A percentile compares a stretch with the other conserved stretches of the same genome.
phyloP scores from a whole-genome alignment of 31 red algal species.

The Endocladia muricata region DNA sequence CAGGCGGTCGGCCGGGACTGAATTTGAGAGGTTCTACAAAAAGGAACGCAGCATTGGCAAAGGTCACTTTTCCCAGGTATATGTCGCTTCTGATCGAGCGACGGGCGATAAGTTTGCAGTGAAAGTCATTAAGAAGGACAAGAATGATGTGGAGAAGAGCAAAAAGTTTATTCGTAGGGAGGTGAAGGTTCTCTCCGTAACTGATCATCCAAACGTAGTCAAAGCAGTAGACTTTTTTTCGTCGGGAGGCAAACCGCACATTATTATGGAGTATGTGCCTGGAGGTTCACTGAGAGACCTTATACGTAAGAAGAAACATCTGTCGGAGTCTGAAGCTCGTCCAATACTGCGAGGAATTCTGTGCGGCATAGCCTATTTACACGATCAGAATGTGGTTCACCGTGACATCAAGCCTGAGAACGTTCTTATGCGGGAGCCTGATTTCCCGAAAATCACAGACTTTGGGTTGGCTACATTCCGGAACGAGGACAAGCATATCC shows the following conservation, averaged over 20 bases:
- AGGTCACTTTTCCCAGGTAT: conserved; percentile 71
- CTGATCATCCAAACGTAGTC: conserved; percentile 64
- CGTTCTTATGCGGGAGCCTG: conserved; percentile 52
- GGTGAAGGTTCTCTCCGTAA: conserved; percentile 61
- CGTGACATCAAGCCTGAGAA: conserved; percentile 89
- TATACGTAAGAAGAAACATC: conserved; percentile 41
- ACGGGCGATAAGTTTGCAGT: conserved; percentile 73
- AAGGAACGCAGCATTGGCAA: conserved; percentile 40
- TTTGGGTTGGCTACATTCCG: conserved; percentile 74
- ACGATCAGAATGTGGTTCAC: conserved; percentile 77
- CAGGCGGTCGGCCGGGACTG: conserved; percentile 23
- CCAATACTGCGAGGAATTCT: conserved; percentile 59
- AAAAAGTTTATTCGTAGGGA: conserved; percentile 74
- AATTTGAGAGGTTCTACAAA: conserved; percentile 59
- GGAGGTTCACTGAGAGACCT: conserved; percentile 57
- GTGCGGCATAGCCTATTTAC: conserved; percentile 67
- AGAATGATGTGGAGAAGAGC: conserved; percentile 66
- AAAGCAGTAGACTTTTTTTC: conserved; percentile 75
- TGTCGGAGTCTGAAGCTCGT: conserved; percentile 47
- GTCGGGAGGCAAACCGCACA: conserved; percentile 48
- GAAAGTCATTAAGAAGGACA: conserved; percentile 76
- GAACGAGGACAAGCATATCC: conserved; percentile 49
- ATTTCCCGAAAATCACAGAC: conserved; percentile 63
- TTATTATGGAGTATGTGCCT: conserved; percentile 69
- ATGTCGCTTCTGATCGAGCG: conserved; percentile 48